Base-by-base conservation (phyloP, 1,284 basidiomycete genomes). In the Cerioporus squamosus region DNA sequence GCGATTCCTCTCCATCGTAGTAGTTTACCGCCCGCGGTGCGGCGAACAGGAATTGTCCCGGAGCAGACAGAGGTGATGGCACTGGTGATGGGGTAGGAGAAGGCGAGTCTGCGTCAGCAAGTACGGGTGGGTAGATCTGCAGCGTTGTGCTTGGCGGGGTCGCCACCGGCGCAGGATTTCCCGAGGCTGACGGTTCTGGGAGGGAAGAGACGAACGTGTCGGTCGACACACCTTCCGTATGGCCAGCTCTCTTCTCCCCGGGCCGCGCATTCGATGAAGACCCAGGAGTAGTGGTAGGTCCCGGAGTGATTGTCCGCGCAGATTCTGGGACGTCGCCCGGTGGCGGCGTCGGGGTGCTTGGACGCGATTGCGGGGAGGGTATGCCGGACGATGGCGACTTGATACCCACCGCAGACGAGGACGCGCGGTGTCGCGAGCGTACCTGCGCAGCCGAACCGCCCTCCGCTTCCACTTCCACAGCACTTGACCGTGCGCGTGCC, bases 401-500 rank as follows among this genome's bases (percentile, higher is more conserved):
- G 51, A 72, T 65, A 10, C 64, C 71, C 5, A 69, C 65, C 5
- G 70, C 68, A n/a, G 71, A 73, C 4, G 70, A 71, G 17, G 68
- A 60, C 8, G 71, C 71, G 10, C 66, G 61, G 23, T 68, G 64
- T 36, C 66, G 71, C 22, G 62, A 53, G 33, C 60, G 59, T 6
- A 18, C 1, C 23, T 52, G 43, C 7, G 7, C 45, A 7, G 29
- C 14, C 10, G 33, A 12, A 7, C 49, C 38, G n/a, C 54, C 48
- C 45, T 39, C 51, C 12, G 12, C 2, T n/a, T 14, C 23, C 29
- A 20, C n/a, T 42, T 58, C 45, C 38, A 56, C 8, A 36, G 57
- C 29, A 26, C 48, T 42, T 23, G 56, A 10, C 36, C 24, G 31
- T 20, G 58, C 24, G 10, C 14, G 33, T 7, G 39, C 43, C 8